These are phyloP conservation scores for Apium graveolens DNA, from an alignment of 129 eudicot genomes.

Conservation along the genomic window DNA sequence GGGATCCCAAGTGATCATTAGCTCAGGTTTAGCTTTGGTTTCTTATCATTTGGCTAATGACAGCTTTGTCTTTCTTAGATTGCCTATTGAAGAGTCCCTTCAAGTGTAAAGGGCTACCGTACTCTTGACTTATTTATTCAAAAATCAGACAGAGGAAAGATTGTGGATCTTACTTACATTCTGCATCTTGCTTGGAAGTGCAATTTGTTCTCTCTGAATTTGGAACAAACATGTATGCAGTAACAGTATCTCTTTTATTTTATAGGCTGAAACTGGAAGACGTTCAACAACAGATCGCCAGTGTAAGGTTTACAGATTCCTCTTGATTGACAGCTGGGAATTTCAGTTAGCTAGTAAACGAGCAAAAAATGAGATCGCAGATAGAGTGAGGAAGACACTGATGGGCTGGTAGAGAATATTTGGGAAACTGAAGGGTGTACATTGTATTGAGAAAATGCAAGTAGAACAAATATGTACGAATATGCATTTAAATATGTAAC, in stretches of 20 bases:
- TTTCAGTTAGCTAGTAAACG: conserved; percentile 28
- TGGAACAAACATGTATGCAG: neutral
- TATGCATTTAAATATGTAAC: no score
- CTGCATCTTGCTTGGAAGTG: neutral
- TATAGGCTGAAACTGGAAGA: conserved; percentile 84
- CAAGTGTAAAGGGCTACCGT: conserved; percentile 46
- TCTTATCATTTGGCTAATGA: neutral
- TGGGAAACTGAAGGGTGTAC: neutral
- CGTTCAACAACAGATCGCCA: conserved; percentile 53
- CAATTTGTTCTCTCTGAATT: neutral
- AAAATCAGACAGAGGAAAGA: conserved; percentile 63
- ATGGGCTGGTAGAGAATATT: conserved; percentile 65
- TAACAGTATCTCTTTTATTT: neutral
- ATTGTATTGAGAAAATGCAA: neutral
- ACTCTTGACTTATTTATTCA: conserved; percentile 71
- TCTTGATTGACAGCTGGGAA: conserved; percentile 53
- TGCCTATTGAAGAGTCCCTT: conserved; percentile 57
- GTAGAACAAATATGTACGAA: no score
- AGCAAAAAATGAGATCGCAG: conserved; percentile 51
- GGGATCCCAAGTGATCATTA: neutral
- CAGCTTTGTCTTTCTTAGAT: conserved; percentile 31
- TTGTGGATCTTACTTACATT: conserved; percentile 26
- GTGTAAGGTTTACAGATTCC: conserved; percentile 90
- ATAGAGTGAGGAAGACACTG: conserved; percentile 56
- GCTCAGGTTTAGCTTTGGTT: neutral